Percentiles rank a stretch among this genome's conserved stretches.
phyloP scores from a whole-genome alignment of 1,284 basidiomycete genomes.

The Trichosporon sp. region DNA sequence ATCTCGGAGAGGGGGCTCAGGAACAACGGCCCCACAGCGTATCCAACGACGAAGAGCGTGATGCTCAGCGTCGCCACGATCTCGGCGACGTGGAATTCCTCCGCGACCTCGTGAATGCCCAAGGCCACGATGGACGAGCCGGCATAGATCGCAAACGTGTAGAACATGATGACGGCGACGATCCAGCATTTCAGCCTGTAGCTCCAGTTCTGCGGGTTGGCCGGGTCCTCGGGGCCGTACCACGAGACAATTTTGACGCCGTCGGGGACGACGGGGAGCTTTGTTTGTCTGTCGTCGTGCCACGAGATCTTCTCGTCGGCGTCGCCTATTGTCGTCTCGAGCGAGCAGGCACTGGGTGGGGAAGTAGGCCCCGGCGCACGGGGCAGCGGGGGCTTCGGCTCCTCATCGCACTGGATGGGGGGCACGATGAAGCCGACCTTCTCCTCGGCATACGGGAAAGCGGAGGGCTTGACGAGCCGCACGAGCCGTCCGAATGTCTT shows the following conservation, averaged over 20 bases:
- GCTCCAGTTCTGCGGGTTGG: conserved; percentile 71
- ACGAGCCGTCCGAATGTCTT: conserved; percentile 16
- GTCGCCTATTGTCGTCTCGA: conserved; percentile 1
- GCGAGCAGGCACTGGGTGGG: not conserved
- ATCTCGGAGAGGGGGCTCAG: conserved; percentile 47
- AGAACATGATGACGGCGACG: conserved; percentile 66
- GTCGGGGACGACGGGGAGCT: conserved; percentile 19
- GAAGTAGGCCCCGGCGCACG: not conserved
- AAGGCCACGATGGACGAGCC: conserved; percentile 29
- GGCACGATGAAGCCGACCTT: conserved; percentile 30
- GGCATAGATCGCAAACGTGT: conserved; percentile 39
- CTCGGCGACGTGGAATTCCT: conserved; percentile 22
- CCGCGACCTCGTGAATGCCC: conserved; percentile 23
- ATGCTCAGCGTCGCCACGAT: conserved; percentile 28
- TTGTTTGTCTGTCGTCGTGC: conserved; percentile 20
- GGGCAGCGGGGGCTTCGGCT: not conserved
- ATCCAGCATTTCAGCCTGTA: conserved; percentile 66
- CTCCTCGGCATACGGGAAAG: conserved; percentile 39
- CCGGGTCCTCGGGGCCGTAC: conserved; percentile 66
- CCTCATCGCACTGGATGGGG: conserved; percentile 22
- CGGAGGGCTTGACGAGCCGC: not conserved
- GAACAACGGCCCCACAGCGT: conserved; percentile 63
- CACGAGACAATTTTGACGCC: conserved; percentile 60
- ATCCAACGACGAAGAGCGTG: conserved; percentile 62
- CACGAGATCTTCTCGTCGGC: not conserved